Evolutionary conservation across 2,329 filamentous ascomycete genomes (phyloP).

Genomic region (Fonsecaea pedrosoi): DNA sequence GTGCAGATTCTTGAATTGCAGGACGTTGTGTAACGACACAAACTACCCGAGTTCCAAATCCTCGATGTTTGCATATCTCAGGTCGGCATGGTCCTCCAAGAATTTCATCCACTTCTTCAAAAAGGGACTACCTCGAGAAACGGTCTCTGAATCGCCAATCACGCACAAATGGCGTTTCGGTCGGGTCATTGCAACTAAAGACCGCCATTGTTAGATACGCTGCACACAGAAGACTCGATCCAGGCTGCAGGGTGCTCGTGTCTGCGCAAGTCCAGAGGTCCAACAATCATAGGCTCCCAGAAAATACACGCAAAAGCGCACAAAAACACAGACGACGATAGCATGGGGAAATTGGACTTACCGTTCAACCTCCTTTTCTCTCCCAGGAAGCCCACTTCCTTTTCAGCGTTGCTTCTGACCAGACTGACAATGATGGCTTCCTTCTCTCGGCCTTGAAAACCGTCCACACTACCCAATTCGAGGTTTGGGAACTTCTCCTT

Average conservation of each 20-base stretch:
- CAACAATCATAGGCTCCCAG: background rate
- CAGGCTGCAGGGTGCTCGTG: slow-evolving; percentile 40
- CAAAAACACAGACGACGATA: slow-evolving; percentile 16
- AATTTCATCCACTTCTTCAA: slow-evolving; percentile 90
- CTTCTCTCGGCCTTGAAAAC: slow-evolving; percentile 96
- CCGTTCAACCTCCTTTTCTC: slow-evolving; percentile 93
- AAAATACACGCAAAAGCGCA: background rate
- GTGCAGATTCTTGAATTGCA: background rate
- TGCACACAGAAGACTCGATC: slow-evolving; percentile 1
- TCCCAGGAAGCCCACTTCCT: slow-evolving; percentile 89
- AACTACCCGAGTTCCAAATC: slow-evolving; percentile 45
- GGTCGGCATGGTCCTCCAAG: slow-evolving; percentile 85
- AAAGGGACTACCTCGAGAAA: slow-evolving; percentile 84
- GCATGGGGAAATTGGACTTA: slow-evolving; percentile 54
- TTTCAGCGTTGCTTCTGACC: slow-evolving; percentile 86
- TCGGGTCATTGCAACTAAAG: slow-evolving; percentile 90
- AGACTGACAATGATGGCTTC: slow-evolving; percentile 92
- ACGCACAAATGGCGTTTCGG: slow-evolving; percentile 89
- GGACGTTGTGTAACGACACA: background rate
- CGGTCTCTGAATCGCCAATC: slow-evolving; percentile 92
- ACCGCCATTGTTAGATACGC: slow-evolving; percentile 27
- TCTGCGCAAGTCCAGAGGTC: slow-evolving; percentile 13
- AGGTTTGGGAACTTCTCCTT: slow-evolving; percentile 83
- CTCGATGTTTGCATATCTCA: slow-evolving; percentile 79
- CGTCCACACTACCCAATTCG: slow-evolving; percentile 95